phyloP scores from a whole-genome alignment of 192 early-diverging fungal genomes.

The Umbelopsis sp. region DNA sequence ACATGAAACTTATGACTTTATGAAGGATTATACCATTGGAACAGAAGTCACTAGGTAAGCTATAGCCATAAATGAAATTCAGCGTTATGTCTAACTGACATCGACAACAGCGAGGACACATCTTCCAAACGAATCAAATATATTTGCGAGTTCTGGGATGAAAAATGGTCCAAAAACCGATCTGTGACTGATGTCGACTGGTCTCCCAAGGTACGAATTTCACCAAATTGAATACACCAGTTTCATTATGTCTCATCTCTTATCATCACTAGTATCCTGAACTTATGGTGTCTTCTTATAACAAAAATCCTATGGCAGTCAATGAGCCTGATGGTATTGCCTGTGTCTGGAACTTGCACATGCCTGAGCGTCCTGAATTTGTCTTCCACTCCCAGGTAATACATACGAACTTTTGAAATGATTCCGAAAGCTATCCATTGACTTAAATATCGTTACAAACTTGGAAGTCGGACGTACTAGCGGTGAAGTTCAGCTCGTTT shows the following conservation, averaged over 20 bases:
- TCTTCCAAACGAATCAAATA: constrained; percentile 72
- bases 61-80: not conserved
- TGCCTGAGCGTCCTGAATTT: constrained; percentile 91
- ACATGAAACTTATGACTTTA: constrained; percentile 85
- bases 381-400: constrained; percentile 84
- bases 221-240: too few relatives aligned
- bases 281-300: constrained; percentile 87
- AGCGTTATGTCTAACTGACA: not conserved
- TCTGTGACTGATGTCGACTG: constrained; percentile 93
- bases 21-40: constrained; percentile 90
- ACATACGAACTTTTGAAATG: not conserved
- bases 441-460: not conserved
- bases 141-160: constrained; percentile 75
- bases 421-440: not conserved
- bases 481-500: constrained; percentile 88
- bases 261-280: constrained; percentile 70
- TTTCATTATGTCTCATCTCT: not conserved
- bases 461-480: constrained; percentile 80
- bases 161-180: constrained; percentile 82
- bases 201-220: constrained; percentile 75
- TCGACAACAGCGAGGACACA: constrained; percentile 52
- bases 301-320: constrained; percentile 81
- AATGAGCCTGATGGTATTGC: constrained; percentile 96
- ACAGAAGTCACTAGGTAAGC: constrained; percentile 54
- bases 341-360: constrained; percentile 90